Conservation (phyloP, 768 basidiomycete genomes). For the Leccinum barrowsii region DNA sequence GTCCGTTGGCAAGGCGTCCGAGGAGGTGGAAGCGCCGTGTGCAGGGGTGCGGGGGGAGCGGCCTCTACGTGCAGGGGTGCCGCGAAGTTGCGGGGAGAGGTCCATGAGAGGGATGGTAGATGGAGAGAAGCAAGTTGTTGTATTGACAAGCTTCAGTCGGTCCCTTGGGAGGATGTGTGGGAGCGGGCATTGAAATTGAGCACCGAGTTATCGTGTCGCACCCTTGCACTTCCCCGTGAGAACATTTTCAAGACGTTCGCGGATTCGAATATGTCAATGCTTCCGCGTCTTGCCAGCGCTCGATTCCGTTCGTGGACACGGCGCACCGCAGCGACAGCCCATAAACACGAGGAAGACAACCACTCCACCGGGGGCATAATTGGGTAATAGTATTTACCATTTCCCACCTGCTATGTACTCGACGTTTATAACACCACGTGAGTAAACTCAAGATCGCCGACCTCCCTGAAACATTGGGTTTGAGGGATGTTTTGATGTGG, state of each 20-base stretch:
- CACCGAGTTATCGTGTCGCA: constrained; percentile 39
- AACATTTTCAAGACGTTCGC: constrained; percentile 27
- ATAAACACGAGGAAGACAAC: constrained; percentile 12
- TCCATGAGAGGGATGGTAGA: constrained; percentile 34
- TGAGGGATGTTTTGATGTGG: too few species aligned
- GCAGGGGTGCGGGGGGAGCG: constrained; percentile 56
- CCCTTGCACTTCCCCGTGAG: constrained; percentile 32
- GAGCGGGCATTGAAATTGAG: constrained; percentile 39
- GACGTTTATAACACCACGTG: too few species aligned
- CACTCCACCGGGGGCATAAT: too few species aligned
- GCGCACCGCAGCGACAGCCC: constrained; percentile 4
- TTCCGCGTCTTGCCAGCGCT: constrained; percentile 33
- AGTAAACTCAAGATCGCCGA: too few species aligned
- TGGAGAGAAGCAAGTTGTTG: not conserved
- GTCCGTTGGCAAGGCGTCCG: constrained; percentile 48
- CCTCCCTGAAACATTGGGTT: too few species aligned
- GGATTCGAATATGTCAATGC: constrained; percentile 32
- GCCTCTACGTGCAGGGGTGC: constrained; percentile 60
- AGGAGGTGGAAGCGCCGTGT: constrained; percentile 38
- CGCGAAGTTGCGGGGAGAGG: constrained; percentile 47
- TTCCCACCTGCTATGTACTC: too few species aligned
- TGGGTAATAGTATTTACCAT: too few species aligned
- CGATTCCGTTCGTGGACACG: constrained; percentile 12
- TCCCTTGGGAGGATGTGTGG: constrained; percentile 35
- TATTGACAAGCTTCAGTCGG: constrained; percentile 1